A percentile compares a stretch with the other conserved stretches of the same genome.
phyloP scores from a whole-genome alignment of 2,329 filamentous ascomycete species.

The Lachnellula occidentalis region DNA sequence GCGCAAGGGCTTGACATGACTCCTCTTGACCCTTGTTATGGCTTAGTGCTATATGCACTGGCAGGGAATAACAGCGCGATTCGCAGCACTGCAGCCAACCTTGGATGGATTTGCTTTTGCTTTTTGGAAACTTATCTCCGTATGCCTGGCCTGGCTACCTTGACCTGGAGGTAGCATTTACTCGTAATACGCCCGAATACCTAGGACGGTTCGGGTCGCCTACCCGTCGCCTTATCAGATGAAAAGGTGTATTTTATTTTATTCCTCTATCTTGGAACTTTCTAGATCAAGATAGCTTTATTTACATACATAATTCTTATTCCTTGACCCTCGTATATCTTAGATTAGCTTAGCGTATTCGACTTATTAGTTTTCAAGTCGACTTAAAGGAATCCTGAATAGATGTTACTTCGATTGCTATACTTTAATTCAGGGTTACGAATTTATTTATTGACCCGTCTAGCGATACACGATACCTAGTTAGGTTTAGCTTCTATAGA shows the following conservation, averaged over 20 bases:
- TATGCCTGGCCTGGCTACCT: constrained; percentile 14
- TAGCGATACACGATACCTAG: no score
- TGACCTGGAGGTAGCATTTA: constrained; percentile 1
- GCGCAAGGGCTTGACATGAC: constrained; percentile 6
- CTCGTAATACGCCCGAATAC: background rate
- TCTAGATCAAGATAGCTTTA: no score
- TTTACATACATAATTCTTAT: no score
- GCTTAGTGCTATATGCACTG: background rate
- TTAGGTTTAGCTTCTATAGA: no score
- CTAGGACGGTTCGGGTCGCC: constrained; percentile 16
- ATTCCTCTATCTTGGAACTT: no score
- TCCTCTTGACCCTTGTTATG: constrained; percentile 7
- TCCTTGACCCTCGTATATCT: no score
- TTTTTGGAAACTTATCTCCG: constrained; percentile 2
- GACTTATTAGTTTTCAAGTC: no score
- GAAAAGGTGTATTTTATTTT: background rate
- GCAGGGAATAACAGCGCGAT: constrained; percentile 6
- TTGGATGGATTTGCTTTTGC: constrained; percentile 1
- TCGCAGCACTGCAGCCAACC: constrained; percentile 9
- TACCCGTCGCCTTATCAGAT: constrained; percentile 8
- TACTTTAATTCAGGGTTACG: no score
- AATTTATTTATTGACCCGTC: no score
- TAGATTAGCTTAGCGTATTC: no score
- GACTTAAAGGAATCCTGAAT: no score
- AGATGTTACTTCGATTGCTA: no score